phyloP scores from a whole-genome alignment of 345 rosid species.

The Draba incana region DNA sequence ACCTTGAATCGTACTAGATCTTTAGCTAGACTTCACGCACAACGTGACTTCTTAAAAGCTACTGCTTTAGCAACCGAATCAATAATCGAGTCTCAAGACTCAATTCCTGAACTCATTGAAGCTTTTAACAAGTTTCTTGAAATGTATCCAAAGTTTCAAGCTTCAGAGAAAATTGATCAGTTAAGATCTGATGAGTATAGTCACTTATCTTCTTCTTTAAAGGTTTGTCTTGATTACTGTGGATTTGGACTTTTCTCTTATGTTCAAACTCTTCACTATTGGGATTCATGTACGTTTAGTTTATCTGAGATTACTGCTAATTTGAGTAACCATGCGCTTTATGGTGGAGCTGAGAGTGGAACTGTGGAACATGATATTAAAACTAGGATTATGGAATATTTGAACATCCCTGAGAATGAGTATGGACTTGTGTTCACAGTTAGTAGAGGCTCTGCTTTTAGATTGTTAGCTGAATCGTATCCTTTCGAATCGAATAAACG shows the following conservation, averaged over 20 bases:
- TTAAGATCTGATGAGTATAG: slow-evolving; percentile 69
- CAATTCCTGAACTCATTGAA: slow-evolving; percentile 59
- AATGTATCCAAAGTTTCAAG: slow-evolving; percentile 80
- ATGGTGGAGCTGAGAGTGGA: slow-evolving; percentile 81
- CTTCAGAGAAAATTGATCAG: slow-evolving; percentile 69
- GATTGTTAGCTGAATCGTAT: slow-evolving; percentile 78
- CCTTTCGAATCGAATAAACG: slow-evolving; percentile 75
- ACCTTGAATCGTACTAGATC: slow-evolving; percentile 75
- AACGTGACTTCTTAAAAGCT: slow-evolving; percentile 78
- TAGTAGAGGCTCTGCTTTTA: slow-evolving; percentile 89
- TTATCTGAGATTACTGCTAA: slow-evolving; percentile 86
- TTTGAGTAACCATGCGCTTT: slow-evolving; percentile 80
- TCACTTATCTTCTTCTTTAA: slow-evolving; percentile 50
- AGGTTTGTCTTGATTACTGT: slow-evolving; percentile 95
- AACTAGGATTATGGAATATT: slow-evolving; percentile 77
- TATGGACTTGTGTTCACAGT: slow-evolving; percentile 90
- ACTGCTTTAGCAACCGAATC: slow-evolving; percentile 72
- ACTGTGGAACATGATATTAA: slow-evolving; percentile 81
- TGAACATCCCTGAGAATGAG: slow-evolving; percentile 84
- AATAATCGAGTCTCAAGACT: slow-evolving; percentile 52
- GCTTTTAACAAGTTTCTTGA: slow-evolving; percentile 72
- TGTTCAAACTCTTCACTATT: slow-evolving; percentile 63
- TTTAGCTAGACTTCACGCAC: slow-evolving; percentile 80
- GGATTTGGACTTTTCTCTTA: slow-evolving; percentile 88
- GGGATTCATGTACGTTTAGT: slow-evolving; percentile 78